Percentiles rank a stretch among this genome's conserved stretches.
Conservation (phyloP, 306 rosid genomes). For the Prunus persica region DNA sequence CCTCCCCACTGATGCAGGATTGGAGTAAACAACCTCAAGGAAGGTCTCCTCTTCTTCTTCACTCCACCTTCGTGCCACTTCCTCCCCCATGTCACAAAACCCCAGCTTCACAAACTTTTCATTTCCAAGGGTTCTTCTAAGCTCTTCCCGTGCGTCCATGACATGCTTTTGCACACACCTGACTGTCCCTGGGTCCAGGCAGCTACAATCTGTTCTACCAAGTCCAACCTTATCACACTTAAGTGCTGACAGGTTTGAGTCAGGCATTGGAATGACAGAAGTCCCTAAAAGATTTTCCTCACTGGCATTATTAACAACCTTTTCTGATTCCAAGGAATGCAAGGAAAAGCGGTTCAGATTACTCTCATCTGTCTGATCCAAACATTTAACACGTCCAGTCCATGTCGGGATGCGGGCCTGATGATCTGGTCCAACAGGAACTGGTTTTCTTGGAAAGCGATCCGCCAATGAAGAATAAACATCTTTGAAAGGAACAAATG, state of each 20-base stretch:
- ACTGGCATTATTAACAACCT: not conserved
- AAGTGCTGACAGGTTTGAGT: conserved; percentile 2
- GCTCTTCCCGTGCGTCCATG: conserved; percentile 35
- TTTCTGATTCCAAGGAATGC: conserved; percentile 7
- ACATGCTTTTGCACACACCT: conserved; percentile 53
- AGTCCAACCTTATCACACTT: conserved; percentile 17
- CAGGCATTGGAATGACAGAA: conserved; percentile 36
- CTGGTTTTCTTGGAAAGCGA: conserved; percentile 35
- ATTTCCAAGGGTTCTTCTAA: conserved; percentile 38
- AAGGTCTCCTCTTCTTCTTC: conserved; percentile 47
- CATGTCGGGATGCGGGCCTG: conserved; percentile 53
- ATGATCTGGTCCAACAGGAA: conserved; percentile 50
- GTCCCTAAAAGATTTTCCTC: conserved; percentile 49
- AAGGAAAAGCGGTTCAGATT: not conserved
- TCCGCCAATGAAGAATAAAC: conserved; percentile 21
- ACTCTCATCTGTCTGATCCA: conserved; percentile 16
- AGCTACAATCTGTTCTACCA: conserved; percentile 39
- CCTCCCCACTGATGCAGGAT: conserved; percentile 45
- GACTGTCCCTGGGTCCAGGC: conserved; percentile 35
- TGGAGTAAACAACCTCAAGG: conserved; percentile 45
- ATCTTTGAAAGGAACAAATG: conserved; percentile 32
- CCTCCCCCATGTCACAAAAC: conserved; percentile 51
- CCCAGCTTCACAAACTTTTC: conserved; percentile 50
- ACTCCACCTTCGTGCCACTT: conserved; percentile 44
- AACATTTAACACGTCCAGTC: conserved; percentile 17